Percentiles rank a stretch among this genome's conserved stretches.
Conservation (phyloP, 257 asterid species). For the Paulownia fortunei region DNA sequence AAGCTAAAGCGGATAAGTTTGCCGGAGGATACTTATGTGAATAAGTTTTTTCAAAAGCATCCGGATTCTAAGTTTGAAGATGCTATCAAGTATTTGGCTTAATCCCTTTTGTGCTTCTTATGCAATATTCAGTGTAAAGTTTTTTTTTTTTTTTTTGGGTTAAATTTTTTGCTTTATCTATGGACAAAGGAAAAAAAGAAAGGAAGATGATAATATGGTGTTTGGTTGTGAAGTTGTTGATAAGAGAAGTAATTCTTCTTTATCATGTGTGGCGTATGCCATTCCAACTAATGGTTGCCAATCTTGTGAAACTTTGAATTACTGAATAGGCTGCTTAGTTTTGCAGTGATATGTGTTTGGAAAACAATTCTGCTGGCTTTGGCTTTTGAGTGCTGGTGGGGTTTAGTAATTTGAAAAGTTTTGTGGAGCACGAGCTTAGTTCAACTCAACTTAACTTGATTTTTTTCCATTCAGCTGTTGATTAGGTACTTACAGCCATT, state of each 20-base stretch:
- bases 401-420: constrained; percentile 1
- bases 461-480: neutral
- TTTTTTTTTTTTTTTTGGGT: constrained; percentile 1
- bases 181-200: neutral
- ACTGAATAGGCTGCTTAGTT: constrained; percentile 8
- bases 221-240: constrained; percentile 12
- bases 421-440: constrained; percentile 2
- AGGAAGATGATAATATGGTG: neutral
- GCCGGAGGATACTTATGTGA: constrained; percentile 84
- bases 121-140: neutral
- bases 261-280: neutral
- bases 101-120: constrained; percentile 5
- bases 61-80: constrained; percentile 75
- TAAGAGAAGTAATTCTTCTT: neutral
- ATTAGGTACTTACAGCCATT: neutral
- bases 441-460: constrained; percentile 19
- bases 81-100: constrained; percentile 66
- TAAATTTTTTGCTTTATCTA: neutral
- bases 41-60: constrained; percentile 69
- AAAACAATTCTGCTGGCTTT: neutral
- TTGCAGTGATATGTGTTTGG: neutral
- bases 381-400: neutral
- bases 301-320: neutral
- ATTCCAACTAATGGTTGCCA: neutral
- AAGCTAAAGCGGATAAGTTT: constrained; percentile 67